A percentile compares a stretch with the other conserved stretches of the same genome.
Evolutionary conservation across 2,329 filamentous ascomycete genomes (phyloP).

Genomic region (Fusarium sp.): DNA sequence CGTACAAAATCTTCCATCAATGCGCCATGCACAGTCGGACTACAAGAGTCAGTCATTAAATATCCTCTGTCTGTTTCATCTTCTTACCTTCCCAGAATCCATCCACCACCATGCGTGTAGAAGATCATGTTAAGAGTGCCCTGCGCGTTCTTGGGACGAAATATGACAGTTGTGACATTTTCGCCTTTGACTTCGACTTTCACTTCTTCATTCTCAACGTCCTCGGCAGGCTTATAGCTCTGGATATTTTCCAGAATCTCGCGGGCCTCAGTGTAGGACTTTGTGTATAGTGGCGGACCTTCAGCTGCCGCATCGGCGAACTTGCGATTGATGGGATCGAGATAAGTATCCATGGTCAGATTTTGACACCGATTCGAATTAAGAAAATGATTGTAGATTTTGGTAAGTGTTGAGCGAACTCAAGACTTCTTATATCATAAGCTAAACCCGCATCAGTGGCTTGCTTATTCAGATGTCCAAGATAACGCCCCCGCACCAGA

Average conservation of each 20-base stretch:
- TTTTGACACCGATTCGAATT: accelerated
- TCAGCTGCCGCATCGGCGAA: constrained; percentile 16
- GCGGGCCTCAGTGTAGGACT: constrained; percentile 25
- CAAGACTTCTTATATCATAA: not conserved
- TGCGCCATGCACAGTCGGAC: constrained; percentile 11
- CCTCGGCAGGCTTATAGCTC: constrained; percentile 4
- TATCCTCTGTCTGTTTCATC: accelerated
- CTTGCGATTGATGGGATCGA: constrained; percentile 20
- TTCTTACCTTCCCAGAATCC: constrained; percentile 29
- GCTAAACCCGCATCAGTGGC: not conserved
- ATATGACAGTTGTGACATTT: constrained; percentile 3
- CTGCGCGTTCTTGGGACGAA: constrained; percentile 1
- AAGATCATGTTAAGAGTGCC: constrained; percentile 31
- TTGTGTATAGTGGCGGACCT: constrained; percentile 25
- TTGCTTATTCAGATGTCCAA: not conserved
- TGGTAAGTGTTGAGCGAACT: accelerated
- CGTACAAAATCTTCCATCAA: constrained; percentile 30
- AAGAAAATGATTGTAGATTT: accelerated
- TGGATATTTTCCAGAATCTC: constrained; percentile 26
- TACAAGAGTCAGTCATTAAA: not conserved
- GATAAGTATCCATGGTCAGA: constrained; percentile 12
- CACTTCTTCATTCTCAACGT: constrained; percentile 7
- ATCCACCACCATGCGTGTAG: constrained; percentile 30
- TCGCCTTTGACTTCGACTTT: constrained; percentile 12
- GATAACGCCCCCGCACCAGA: not conserved